Conservation (phyloP, 2,329 filamentous ascomycete species). For the Dactylellina cionopaga region DNA sequence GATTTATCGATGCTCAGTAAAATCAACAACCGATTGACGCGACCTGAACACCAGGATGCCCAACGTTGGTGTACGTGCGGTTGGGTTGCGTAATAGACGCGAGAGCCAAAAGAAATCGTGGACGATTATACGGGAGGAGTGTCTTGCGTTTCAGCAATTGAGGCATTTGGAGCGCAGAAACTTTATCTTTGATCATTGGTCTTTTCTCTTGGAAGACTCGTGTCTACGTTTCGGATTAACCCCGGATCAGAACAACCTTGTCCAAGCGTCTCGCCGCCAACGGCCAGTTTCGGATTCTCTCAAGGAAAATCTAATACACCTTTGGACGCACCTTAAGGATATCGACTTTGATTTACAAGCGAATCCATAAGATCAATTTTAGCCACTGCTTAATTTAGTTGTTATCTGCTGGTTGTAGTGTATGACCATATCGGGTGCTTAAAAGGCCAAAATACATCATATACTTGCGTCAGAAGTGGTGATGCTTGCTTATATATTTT, state of each 20-base stretch:
- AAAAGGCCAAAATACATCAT: too few relatives aligned
- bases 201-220: constrained; percentile 1
- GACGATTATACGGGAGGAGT: too few relatives aligned
- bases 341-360: not conserved
- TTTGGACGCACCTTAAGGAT: not conserved
- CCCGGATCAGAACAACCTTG: not conserved
- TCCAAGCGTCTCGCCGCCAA: not conserved
- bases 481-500: too few relatives aligned
- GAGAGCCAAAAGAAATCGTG: too few relatives aligned
- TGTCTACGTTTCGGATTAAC: not conserved
- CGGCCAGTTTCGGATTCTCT: not conserved
- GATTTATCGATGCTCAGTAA: too few relatives aligned
- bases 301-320: not conserved
- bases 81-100: not conserved
- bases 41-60: not conserved
- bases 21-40: too few relatives aligned
- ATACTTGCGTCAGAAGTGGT: too few relatives aligned
- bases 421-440: too few relatives aligned
- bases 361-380: too few relatives aligned
- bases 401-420: too few relatives aligned
- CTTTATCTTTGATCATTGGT: constrained; percentile 7
- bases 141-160: constrained; percentile 1
- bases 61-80: not conserved
- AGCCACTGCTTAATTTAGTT: too few relatives aligned
- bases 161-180: not conserved